phyloP scores from a whole-genome alignment of 1,284 basidiomycete genomes.

The Boletus albobrunnescens region DNA sequence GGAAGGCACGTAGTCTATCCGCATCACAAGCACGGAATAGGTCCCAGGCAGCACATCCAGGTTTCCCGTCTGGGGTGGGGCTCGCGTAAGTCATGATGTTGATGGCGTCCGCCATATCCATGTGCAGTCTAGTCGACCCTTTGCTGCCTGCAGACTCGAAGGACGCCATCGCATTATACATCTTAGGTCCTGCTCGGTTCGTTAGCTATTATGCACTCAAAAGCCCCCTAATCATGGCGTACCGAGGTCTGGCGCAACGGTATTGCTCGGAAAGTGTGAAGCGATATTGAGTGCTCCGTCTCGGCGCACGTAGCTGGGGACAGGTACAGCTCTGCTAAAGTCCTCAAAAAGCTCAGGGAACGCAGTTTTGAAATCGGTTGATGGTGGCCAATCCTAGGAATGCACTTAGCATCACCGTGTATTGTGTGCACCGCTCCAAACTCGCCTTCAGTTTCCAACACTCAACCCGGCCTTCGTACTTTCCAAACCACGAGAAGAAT shows the following conservation, averaged over 20 bases:
- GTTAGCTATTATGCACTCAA: conserved; percentile 25
- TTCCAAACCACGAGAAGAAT: conserved; percentile 81
- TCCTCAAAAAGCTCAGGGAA: conserved; percentile 89
- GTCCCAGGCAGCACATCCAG: conserved; percentile 90
- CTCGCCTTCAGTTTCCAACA: conserved; percentile 80
- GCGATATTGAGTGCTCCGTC: conserved; percentile 88
- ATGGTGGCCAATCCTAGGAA: conserved; percentile 84
- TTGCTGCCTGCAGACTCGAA: conserved; percentile 60
- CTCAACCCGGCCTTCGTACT: conserved; percentile 50
- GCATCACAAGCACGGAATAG: conserved; percentile 83
- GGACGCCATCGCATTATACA: conserved; percentile 77
- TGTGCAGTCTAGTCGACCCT: conserved; percentile 85
- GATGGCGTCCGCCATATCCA: conserved; percentile 95
- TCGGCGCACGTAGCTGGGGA: conserved; percentile 82
- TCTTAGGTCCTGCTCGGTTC: conserved; percentile 60
- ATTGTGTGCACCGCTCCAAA: conserved; percentile 24
- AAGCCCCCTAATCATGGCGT: conserved; percentile 16
- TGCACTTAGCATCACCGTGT: conserved; percentile 3
- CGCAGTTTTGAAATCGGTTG: conserved; percentile 75
- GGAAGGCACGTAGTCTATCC: conserved; percentile 71
- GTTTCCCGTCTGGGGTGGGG: conserved; percentile 54
- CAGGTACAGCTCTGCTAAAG: conserved; percentile 78
- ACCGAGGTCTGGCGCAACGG: conserved; percentile 85
- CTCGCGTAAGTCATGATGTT: conserved; percentile 87
- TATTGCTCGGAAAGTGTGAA: conserved; percentile 82